Evolutionary conservation across 75 land plant species (phyloP).

Genomic region (Chamaecyparis obtusa): DNA sequence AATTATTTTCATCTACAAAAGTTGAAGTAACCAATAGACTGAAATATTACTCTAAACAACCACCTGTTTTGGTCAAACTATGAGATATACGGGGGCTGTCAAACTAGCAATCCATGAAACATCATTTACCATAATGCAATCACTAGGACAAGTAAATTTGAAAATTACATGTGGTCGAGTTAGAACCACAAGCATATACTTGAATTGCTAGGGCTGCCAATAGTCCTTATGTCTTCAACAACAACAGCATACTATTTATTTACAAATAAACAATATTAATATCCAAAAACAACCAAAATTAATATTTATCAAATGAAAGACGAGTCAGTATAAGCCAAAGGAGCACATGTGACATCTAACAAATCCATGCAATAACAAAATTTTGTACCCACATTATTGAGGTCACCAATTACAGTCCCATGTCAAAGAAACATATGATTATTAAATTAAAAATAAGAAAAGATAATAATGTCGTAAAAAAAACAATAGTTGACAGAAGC

Average conservation of each 20-base stretch:
- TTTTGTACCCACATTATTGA: not conserved
- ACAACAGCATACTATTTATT: no score
- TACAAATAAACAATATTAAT: not conserved
- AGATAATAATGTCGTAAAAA: no score
- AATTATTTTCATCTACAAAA: not conserved
- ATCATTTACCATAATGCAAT: not conserved
- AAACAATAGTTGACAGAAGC: no score
- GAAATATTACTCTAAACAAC: not conserved
- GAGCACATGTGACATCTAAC: not conserved
- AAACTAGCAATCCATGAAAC: not conserved
- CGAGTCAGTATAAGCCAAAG: not conserved
- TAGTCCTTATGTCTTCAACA: not conserved
- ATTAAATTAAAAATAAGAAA: no score
- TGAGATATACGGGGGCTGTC: not conserved
- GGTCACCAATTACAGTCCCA: not conserved
- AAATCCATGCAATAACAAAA: no score
- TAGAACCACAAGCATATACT: not conserved
- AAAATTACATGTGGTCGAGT: not conserved
- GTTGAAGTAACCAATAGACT: no score
- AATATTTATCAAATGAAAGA: no score
- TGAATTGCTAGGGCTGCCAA: not conserved
- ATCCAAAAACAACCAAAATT: not conserved
- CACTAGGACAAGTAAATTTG: not conserved
- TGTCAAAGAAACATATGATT: not conserved
- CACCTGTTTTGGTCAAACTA: not conserved